Percentiles rank a stretch among this genome's conserved stretches.
phyloP scores from a whole-genome alignment of 2,329 filamentous ascomycete genomes.

The Talaromyces atroroseus region DNA sequence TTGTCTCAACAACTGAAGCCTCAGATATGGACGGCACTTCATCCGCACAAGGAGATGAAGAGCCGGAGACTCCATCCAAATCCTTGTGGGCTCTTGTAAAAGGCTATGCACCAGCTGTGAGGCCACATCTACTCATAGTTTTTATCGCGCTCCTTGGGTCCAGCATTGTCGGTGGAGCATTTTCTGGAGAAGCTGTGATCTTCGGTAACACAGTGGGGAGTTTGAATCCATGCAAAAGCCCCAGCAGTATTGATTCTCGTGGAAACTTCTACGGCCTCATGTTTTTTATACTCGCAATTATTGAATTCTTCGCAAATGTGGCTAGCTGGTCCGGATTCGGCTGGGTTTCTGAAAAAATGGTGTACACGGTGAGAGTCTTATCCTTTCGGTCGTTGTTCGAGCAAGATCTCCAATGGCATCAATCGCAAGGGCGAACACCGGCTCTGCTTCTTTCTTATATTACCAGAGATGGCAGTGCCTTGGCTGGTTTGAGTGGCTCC shows the following conservation, averaged over 20 bases:
- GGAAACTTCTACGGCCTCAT: slow-evolving; percentile 54
- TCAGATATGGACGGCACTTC: slow-evolving; percentile 11
- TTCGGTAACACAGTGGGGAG: slow-evolving; percentile 57
- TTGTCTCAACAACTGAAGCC: neutral
- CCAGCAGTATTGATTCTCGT: slow-evolving; percentile 43
- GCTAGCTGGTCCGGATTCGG: slow-evolving; percentile 56
- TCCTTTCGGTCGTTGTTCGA: slow-evolving; percentile 61
- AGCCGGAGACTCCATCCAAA: slow-evolving; percentile 22
- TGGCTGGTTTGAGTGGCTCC: slow-evolving; percentile 64
- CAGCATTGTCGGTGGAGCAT: slow-evolving; percentile 52
- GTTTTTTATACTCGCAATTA: slow-evolving; percentile 56
- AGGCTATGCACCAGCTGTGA: slow-evolving; percentile 26
- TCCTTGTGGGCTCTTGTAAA: slow-evolving; percentile 24
- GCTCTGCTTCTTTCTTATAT: slow-evolving; percentile 61
- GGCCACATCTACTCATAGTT: slow-evolving; percentile 42
- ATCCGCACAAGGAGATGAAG: slow-evolving; percentile 23
- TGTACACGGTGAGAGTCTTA: slow-evolving; percentile 58
- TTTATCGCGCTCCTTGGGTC: slow-evolving; percentile 48
- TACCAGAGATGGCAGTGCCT: slow-evolving; percentile 61
- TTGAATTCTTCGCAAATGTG: slow-evolving; percentile 58
- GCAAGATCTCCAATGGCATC: slow-evolving; percentile 67
- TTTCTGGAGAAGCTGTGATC: slow-evolving; percentile 53
- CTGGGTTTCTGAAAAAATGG: slow-evolving; percentile 57
- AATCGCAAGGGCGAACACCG: slow-evolving; percentile 58
- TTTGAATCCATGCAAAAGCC: slow-evolving; percentile 50